Conservation (phyloP, 31 red algal genomes). For the Odonthalia washingtoniensis region DNA sequence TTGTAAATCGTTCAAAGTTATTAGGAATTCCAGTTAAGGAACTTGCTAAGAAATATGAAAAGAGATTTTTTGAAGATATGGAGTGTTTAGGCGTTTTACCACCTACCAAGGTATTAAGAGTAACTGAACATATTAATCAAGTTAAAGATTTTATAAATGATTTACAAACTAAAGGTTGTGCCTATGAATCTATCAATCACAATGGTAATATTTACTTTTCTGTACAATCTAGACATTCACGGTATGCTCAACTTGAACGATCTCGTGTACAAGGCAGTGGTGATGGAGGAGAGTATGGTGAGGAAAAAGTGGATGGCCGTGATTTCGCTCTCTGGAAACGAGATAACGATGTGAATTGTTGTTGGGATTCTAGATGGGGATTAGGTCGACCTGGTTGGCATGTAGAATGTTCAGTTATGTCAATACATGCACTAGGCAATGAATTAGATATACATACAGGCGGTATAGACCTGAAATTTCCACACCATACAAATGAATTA, state of each 20-base stretch:
- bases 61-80: conserved; percentile 71
- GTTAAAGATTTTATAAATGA: conserved; percentile 35
- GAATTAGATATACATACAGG: conserved; percentile 86
- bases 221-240: background rate
- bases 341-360: background rate
- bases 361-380: conserved; percentile 65
- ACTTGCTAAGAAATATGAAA: conserved; percentile 13
- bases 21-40: background rate
- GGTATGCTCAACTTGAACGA: background rate
- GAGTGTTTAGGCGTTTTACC: conserved; percentile 49
- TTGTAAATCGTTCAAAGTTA: conserved; percentile 48
- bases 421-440: conserved; percentile 27
- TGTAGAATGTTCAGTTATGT: conserved; percentile 86
- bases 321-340: conserved; percentile 90
- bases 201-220: background rate
- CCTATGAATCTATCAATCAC: background rate
- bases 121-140: conserved; percentile 73
- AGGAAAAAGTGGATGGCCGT: conserved; percentile 56
- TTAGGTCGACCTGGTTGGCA: conserved; percentile 84
- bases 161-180: conserved; percentile 32
- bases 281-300: too few species aligned
- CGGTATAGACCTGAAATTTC: conserved; percentile 89
- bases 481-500: conserved; percentile 91
- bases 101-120: conserved; percentile 54
- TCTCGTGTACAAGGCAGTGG: background rate